Evolutionary conservation across 148 eudicot species (phyloP).

Genomic region (Rhododendron henanense): DNA sequence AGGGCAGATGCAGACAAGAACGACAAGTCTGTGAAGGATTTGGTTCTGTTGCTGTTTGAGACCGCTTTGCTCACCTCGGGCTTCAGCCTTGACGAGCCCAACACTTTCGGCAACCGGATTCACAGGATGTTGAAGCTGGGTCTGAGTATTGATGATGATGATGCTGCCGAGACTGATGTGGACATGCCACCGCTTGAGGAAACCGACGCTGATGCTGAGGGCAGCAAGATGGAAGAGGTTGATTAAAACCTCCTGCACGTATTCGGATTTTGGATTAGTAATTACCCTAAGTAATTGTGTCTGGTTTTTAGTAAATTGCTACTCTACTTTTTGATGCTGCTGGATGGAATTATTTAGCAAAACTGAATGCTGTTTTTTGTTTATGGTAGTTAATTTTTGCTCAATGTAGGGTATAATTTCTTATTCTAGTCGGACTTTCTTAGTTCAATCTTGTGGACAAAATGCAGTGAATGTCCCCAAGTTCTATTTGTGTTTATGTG

Average conservation of each 20-base stretch:
- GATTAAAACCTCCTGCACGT: constrained; percentile 25
- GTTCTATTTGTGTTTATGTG: too few relatives aligned
- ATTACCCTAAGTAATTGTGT: background rate
- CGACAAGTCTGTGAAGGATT: constrained; percentile 82
- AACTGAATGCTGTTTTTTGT: background rate
- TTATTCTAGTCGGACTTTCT: too few relatives aligned
- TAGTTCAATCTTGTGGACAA: background rate
- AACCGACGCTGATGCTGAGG: constrained; percentile 47
- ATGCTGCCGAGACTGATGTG: constrained; percentile 46
- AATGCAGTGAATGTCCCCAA: too few relatives aligned
- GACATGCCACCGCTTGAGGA: constrained; percentile 68
- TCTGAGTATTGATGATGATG: constrained; percentile 68
- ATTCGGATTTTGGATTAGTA: background rate
- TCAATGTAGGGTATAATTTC: background rate
- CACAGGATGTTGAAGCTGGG: constrained; percentile 91
- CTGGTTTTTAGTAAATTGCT: background rate
- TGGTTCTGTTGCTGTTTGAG: constrained; percentile 67
- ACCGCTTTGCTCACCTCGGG: constrained; percentile 75
- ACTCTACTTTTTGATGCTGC: background rate
- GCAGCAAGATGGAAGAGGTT: constrained; percentile 74
- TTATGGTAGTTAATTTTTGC: background rate
- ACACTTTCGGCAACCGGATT: constrained; percentile 78
- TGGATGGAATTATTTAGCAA: background rate
- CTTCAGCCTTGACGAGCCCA: constrained; percentile 80
- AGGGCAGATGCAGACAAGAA: constrained; percentile 87